Evolutionary conservation across 768 basidiomycete species (phyloP).

Genomic region (Kwoniella newhampshirensis): DNA sequence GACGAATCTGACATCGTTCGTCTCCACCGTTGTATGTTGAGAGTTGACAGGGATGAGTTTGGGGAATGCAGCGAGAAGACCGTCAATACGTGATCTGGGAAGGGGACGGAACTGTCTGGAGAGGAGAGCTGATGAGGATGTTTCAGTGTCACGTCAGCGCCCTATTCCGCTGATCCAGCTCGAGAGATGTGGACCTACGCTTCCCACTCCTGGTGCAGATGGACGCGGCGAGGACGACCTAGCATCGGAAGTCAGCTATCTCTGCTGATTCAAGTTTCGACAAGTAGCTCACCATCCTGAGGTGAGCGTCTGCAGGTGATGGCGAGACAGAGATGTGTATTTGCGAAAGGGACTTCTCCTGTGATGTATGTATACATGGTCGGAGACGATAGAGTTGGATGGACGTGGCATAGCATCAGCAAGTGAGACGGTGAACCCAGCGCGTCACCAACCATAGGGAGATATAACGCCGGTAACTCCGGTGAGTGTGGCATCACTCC

Average conservation of each 20-base stretch:
- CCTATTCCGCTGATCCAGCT: slow-evolving; percentile 6
- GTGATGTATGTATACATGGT: too few species aligned
- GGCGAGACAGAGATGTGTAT: too few species aligned
- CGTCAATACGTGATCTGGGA: slow-evolving; percentile 87
- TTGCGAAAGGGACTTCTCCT: too few species aligned
- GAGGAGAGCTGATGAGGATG: slow-evolving; percentile 68
- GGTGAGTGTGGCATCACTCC: slow-evolving; percentile 2
- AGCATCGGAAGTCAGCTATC: background rate
- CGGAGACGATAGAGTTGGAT: background rate
- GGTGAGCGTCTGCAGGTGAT: too few species aligned
- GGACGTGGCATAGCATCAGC: slow-evolving; percentile 16
- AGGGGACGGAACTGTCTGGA: slow-evolving; percentile 90
- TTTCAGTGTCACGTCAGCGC: slow-evolving; percentile 16
- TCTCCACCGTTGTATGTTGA: slow-evolving; percentile 96
- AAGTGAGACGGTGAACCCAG: background rate
- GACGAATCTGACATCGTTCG: slow-evolving; percentile 89
- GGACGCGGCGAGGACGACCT: slow-evolving; percentile 53
- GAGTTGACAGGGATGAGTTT: slow-evolving; percentile 93
- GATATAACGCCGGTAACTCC: slow-evolving; percentile 4
- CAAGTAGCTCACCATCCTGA: slow-evolving; percentile 23
- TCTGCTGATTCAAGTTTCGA: background rate
- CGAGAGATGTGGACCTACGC: slow-evolving; percentile 34
- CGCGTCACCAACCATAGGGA: slow-evolving; percentile 13
- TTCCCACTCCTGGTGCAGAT: slow-evolving; percentile 53
- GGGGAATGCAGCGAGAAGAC: slow-evolving; percentile 92